Evolutionary conservation across 257 asterid genomes (phyloP), one percentile per base, ranked within the genome.

Genomic region (Pogostemon cablin): DNA sequence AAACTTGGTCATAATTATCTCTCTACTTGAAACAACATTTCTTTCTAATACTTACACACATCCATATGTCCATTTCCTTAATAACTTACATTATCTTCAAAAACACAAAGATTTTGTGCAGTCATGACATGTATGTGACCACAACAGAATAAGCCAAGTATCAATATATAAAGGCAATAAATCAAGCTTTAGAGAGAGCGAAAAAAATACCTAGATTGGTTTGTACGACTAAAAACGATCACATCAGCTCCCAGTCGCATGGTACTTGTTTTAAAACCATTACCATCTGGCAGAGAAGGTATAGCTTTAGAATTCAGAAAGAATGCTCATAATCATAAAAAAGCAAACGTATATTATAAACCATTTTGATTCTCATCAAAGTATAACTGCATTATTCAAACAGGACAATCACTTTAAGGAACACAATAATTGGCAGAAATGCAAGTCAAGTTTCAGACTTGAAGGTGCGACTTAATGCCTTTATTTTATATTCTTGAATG

Each of bases 231-330:
- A 71, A 92, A 89, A 67, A 92, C 98, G 8, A 92, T 86, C 57
- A 81, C 98, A 72, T 92, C 98, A 71, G 98, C 96, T 10, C 98
- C 98, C 64, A 92, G 79, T 37, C 98, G 87, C 98, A 92, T 92
- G 81, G 98, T 92, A 79, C 98, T 92, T 74, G 98, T 92, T 88
- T 92, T 92, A 84, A 92, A 92, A 74, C 98, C 98, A 84, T 92
- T 92, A 68, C 98, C 98, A 81, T 92, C 98, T 92, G 89, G 56
- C 34, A 65, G 11, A 73, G 52, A 76, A 72, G 71, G 78, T 42
- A 64, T 74, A 47, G 77, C 6, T 57, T 77, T 66, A 72, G 77
- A 49, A 47, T 73, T 60, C 69, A 75, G 56, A 62, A 65, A 40
- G 7, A 41, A 62, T 32, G 49, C 34, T 50, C 59, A 61, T 46